These are phyloP conservation scores for Sarocladium oryzae DNA, from an alignment of 2,329 filamentous ascomycete species.

Conservation along the genomic window DNA sequence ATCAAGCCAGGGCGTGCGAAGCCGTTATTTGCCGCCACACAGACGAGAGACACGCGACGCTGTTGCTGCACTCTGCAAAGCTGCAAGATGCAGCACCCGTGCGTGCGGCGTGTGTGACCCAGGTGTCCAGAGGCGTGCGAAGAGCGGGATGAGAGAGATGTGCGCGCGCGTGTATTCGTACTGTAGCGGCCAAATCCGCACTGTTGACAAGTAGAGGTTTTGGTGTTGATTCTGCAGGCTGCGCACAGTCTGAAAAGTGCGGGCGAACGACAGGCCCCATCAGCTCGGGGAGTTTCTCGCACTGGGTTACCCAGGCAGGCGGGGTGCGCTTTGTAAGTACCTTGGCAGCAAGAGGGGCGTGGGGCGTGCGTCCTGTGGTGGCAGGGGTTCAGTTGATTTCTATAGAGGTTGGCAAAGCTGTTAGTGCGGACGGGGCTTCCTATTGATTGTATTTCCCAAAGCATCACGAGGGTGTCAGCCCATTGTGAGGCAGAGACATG, in stretches of 20 bases:
- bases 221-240: conserved; percentile 4
- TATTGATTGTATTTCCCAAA: too few relatives aligned
- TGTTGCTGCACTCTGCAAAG: background rate
- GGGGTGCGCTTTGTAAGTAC: background rate
- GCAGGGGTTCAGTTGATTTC: background rate
- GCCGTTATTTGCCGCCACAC: conserved; percentile 6
- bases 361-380: too few relatives aligned
- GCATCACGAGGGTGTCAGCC: background rate
- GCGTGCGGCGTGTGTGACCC: too few relatives aligned
- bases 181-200: conserved; percentile 8
- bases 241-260: conserved; percentile 9
- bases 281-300: background rate
- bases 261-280: background rate
- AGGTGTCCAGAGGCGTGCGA: conserved; percentile 3
- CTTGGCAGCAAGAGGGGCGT: background rate
- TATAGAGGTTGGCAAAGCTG: too few relatives aligned
- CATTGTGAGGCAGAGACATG: background rate
- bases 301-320: background rate
- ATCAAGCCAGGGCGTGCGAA: conserved; percentile 3
- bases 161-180: background rate
- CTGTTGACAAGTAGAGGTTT: conserved; percentile 5
- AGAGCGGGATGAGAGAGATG: background rate
- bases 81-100: conserved; percentile 6
- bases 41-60: conserved; percentile 2
- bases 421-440: too few relatives aligned